Base-by-base conservation (phyloP, 768 basidiomycete genomes). In the Termitomyces eurrhizus region DNA sequence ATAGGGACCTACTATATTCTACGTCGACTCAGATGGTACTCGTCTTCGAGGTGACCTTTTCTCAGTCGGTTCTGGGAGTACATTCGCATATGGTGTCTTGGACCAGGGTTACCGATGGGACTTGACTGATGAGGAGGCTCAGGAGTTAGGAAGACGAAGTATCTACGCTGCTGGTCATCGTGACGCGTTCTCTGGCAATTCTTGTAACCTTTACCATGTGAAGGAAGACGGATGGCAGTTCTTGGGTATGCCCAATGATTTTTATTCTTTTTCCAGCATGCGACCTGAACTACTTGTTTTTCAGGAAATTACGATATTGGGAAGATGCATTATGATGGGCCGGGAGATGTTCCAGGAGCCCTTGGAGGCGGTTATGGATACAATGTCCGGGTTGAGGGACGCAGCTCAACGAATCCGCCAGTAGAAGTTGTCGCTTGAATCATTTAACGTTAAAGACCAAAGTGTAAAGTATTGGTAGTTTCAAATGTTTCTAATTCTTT, bases 151-250 rank as follows among this genome's bases (percentile, higher is more conserved):
- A 18, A 78, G 95, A 70, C 78, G 95, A 66, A 94, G 93, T 65
- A 98, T 99, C 72, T 93, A 95, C 67, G 96, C 96, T 46, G 97
- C 97, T 55, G 93, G 93, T 62, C 97, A 98, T 74, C 89, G 96
- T 63, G 95, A 97, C 73, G 94, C 94, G 7, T 96, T 89, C 79
- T 96, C 95, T 7, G 94, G 94, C 54, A 99, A 99, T 77, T 89
- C 92, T 6, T 89, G 91, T 77, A 99, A 98, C 75, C 79, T 99
- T 42, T 99, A 93, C 72, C 95, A 97, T 62, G 92, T 99, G 69
- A 89, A 93, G 72, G 88, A 96, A 73, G 83, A 91, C 60, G 96
- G 96, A 6, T 99, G 97, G 97, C 81, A 88, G 64, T 98, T 98
- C 78, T 90, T 98, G 68, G 92, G 95, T 94, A 69, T 44, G 85